Conservation (phyloP, 306 rosid species). For the Fragaria nilgerrensis region DNA sequence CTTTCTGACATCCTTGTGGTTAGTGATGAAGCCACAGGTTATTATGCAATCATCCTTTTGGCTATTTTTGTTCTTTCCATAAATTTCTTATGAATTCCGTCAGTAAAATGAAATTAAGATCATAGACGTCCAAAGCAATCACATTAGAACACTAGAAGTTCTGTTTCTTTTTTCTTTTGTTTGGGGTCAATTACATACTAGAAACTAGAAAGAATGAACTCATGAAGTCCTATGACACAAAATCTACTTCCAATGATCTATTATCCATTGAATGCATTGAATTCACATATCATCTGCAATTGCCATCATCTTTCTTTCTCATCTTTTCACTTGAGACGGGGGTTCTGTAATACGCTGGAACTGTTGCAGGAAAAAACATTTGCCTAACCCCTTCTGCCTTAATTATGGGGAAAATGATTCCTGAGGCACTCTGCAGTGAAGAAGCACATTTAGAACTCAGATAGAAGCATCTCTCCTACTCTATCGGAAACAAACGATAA, state of each 20-base stretch:
- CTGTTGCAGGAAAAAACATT: slow-evolving; percentile 85
- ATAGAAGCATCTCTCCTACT: not conserved
- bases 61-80: not conserved
- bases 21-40: too few species aligned
- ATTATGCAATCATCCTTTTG: not conserved
- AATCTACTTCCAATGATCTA: not conserved
- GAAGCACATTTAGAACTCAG: slow-evolving; percentile 12
- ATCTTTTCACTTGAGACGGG: slow-evolving; percentile 33
- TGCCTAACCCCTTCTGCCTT: slow-evolving; percentile 95
- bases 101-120: not conserved
- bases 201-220: not conserved
- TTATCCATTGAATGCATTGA: not conserved
- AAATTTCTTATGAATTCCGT: too few species aligned
- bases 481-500: not conserved
- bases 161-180: not conserved
- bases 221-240: not conserved
- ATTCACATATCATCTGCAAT: not conserved
- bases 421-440: slow-evolving; percentile 72
- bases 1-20: not conserved
- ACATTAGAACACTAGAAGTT: not conserved
- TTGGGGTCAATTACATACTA: not conserved
- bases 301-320: slow-evolving; percentile 2
- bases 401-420: slow-evolving; percentile 81
- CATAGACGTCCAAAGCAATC: not conserved
- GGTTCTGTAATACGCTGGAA: slow-evolving; percentile 80